A percentile compares a stretch with the other conserved stretches of the same genome.
These are phyloP conservation scores for Lodderomyces theae DNA, from an alignment of 1,139 yeast species.

Conservation along the genomic window DNA sequence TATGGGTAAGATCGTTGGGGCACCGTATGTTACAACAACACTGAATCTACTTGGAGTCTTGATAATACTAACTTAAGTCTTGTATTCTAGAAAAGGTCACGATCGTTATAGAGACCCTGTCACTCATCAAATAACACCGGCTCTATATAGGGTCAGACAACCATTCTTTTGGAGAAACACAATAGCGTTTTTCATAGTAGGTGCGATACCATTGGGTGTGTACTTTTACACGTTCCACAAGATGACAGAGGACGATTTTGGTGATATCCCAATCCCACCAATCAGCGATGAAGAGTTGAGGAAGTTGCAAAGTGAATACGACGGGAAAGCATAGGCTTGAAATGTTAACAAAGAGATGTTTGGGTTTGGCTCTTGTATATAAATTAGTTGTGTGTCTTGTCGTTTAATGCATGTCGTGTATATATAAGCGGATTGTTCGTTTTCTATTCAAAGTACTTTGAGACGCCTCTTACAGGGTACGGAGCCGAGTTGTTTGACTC, in stretches of 20 bases:
- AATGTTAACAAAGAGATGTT: not conserved
- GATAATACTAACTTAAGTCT: slow-evolving; percentile 15
- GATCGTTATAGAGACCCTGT: slow-evolving; percentile 64
- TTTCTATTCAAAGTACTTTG: slow-evolving; percentile 13
- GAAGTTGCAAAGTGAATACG: slow-evolving; percentile 68
- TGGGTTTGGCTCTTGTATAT: not conserved
- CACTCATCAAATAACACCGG: slow-evolving; percentile 91
- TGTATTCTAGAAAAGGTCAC: slow-evolving; percentile 25
- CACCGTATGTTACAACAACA: slow-evolving; percentile 14
- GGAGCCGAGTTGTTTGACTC: slow-evolving; percentile 16
- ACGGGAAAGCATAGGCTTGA: slow-evolving; percentile 30
- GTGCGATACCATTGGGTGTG: slow-evolving; percentile 65
- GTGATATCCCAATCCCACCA: slow-evolving; percentile 92
- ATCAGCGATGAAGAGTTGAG: slow-evolving; percentile 74
- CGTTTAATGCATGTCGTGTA: not conserved
- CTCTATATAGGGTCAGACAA: slow-evolving; percentile 81
- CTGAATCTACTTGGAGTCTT: not conserved
- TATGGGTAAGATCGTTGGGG: slow-evolving; percentile 16
- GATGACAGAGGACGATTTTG: slow-evolving; percentile 78
- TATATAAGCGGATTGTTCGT: slow-evolving; percentile 1
- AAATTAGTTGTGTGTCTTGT: slow-evolving; percentile 1
- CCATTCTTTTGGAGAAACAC: slow-evolving; percentile 82
- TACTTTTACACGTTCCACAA: slow-evolving; percentile 71
- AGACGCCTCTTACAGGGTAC: slow-evolving; percentile 29
- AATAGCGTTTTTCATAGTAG: slow-evolving; percentile 54